These are phyloP conservation scores for Breynia disticha DNA, from an alignment of 441 rosid species.

Conservation along the genomic window DNA sequence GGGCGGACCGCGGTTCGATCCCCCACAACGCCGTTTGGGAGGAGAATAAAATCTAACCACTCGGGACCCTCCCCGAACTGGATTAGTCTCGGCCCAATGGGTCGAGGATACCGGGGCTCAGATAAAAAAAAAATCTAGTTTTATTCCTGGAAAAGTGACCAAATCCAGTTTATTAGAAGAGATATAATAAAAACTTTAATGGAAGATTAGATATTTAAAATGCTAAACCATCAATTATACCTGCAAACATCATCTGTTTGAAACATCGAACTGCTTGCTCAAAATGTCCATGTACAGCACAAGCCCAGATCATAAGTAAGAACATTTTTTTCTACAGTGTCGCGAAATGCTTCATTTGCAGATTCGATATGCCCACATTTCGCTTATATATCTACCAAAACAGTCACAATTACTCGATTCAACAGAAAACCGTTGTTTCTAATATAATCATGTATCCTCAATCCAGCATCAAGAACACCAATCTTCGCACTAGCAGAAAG, in stretches of 20 bases:
- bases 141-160: slow-evolving; percentile 36
- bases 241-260: slow-evolving; percentile 53
- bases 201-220: neutral
- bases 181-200: too few relatives aligned
- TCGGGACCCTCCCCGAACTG: too few relatives aligned
- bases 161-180: neutral
- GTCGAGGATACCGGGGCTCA: too few relatives aligned
- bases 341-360: slow-evolving; percentile 37
- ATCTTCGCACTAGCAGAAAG: slow-evolving; percentile 55
- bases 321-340: slow-evolving; percentile 35
- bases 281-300: slow-evolving; percentile 44
- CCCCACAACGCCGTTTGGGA: too few relatives aligned
- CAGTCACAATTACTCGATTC: slow-evolving; percentile 35
- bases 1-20: too few relatives aligned
- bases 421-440: slow-evolving; percentile 26
- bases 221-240: slow-evolving; percentile 12
- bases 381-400: slow-evolving; percentile 49
- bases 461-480: slow-evolving; percentile 53
- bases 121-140: too few relatives aligned
- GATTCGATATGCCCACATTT: slow-evolving; percentile 53
- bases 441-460: slow-evolving; percentile 31
- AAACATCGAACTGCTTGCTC: slow-evolving; percentile 46
- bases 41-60: too few relatives aligned
- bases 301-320: slow-evolving; percentile 65
- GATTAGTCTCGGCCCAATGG: too few relatives aligned